phyloP scores from a whole-genome alignment of 2,329 filamentous ascomycete genomes.

The Xylaria sp. region DNA sequence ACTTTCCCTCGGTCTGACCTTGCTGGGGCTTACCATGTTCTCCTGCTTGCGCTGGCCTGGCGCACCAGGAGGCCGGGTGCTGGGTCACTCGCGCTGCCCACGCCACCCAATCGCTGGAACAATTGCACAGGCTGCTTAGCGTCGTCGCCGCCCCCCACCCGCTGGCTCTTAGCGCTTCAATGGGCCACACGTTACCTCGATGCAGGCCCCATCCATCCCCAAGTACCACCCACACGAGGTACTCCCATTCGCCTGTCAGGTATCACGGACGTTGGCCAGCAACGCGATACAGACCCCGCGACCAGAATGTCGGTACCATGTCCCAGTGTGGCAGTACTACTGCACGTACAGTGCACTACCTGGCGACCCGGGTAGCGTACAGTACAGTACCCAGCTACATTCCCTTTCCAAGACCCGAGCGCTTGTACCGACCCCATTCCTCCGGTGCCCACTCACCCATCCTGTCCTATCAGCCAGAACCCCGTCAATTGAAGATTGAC shows the following conservation, averaged over 20 bases:
- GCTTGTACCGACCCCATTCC: constrained; percentile 26
- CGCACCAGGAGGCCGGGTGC: constrained; percentile 22
- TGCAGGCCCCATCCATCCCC: neutral
- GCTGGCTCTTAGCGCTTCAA: neutral
- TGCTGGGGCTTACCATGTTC: constrained; percentile 1
- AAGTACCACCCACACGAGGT: constrained; percentile 10
- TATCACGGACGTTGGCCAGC: constrained; percentile 19
- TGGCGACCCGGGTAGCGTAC: neutral
- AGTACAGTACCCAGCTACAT: too few species aligned
- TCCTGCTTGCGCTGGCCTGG: neutral
- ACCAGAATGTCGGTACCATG: constrained; percentile 31
- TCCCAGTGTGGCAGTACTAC: constrained; percentile 18
- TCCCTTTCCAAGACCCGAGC: constrained; percentile 24
- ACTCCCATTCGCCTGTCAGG: constrained; percentile 15
- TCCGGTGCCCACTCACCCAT: constrained; percentile 22
- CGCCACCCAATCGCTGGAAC: constrained; percentile 10
- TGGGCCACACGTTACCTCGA: neutral
- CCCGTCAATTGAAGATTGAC: constrained; percentile 21
- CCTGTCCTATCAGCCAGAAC: constrained; percentile 8
- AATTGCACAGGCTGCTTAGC: constrained; percentile 5
- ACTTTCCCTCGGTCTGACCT: neutral
- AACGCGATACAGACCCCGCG: constrained; percentile 25
- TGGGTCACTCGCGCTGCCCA: constrained; percentile 17
- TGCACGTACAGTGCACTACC: neutral
- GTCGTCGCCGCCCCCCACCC: neutral